phyloP scores from a whole-genome alignment of 768 basidiomycete species.

The Suillus hirtellus region DNA sequence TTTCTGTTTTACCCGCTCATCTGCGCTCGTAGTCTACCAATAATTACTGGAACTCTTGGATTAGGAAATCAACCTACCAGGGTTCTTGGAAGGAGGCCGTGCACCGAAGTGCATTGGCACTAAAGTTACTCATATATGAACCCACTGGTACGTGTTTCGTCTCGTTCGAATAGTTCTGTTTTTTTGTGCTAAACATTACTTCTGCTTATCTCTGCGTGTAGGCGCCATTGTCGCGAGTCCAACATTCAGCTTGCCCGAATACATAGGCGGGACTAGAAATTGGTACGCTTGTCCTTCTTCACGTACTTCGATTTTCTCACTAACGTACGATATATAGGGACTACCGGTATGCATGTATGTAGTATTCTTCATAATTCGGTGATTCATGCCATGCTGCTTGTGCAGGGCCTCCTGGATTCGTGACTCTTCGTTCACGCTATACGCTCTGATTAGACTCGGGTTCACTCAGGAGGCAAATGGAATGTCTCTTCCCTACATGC shows the following conservation, averaged over 20 bases:
- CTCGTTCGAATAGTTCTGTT: neutral
- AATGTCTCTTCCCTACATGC: conserved; percentile 31
- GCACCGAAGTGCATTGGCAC: conserved; percentile 86
- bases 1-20: conserved; percentile 7
- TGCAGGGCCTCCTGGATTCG: conserved; percentile 84
- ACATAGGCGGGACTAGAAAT: conserved; percentile 86
- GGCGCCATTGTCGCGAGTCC: conserved; percentile 95
- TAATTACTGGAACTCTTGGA: conserved; percentile 87
- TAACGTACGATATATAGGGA: conserved; percentile 43
- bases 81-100: conserved; percentile 97
- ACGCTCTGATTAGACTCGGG: conserved; percentile 90
- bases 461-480: conserved; percentile 92
- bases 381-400: neutral
- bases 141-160: conserved; percentile 61
- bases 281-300: conserved; percentile 51
- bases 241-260: conserved; percentile 92
- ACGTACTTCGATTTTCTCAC: neutral
- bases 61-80: conserved; percentile 82
- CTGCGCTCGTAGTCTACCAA: conserved; percentile 57
- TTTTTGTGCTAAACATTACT: neutral
- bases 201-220: conserved; percentile 20
- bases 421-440: conserved; percentile 95
- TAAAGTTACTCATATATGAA: conserved; percentile 92
- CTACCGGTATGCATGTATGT: conserved; percentile 47
- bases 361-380: too few relatives aligned